Conservation (phyloP, 1,139 yeast genomes). For the Lodderomyces metapsilosis region DNA sequence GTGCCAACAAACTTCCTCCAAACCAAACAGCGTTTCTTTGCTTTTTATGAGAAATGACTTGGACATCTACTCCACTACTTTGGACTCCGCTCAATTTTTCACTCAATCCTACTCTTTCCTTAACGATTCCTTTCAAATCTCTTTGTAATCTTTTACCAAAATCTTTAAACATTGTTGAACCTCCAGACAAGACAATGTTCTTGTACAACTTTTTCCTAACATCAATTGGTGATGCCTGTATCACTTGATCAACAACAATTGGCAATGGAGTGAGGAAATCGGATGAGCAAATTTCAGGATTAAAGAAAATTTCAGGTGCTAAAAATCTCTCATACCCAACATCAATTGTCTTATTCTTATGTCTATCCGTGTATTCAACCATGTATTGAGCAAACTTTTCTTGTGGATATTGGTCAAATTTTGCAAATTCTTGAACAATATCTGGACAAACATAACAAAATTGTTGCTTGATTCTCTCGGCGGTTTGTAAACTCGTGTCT, state of each 20-base stretch:
- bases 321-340: slow-evolving; percentile 96
- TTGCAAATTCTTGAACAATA: slow-evolving; percentile 92
- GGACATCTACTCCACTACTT: slow-evolving; percentile 94
- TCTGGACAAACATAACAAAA: slow-evolving; percentile 97
- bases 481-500: slow-evolving; percentile 91
- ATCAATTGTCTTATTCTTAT: slow-evolving; percentile 70
- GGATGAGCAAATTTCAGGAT: slow-evolving; percentile 94
- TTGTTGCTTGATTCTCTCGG: slow-evolving; percentile 94
- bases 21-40: slow-evolving; percentile 99
- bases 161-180: slow-evolving; percentile 98
- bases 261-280: slow-evolving; percentile 97
- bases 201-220: slow-evolving; percentile 95
- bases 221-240: slow-evolving; percentile 95
- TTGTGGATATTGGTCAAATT: slow-evolving; percentile 86
- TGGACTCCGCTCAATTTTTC: slow-evolving; percentile 80
- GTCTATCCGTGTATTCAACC: slow-evolving; percentile 74
- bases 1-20: slow-evolving; percentile 96
- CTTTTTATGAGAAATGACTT: slow-evolving; percentile 94
- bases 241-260: slow-evolving; percentile 88
- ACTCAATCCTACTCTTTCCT: slow-evolving; percentile 80
- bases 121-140: slow-evolving; percentile 84
- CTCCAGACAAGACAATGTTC: slow-evolving; percentile 93
- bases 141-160: slow-evolving; percentile 97
- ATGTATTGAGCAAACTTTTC: slow-evolving; percentile 91
- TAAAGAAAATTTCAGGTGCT: slow-evolving; percentile 98